Evolutionary conservation across 495 filamentous ascomycete species (phyloP).

Genomic region (Annulohypoxylon moriforme): DNA sequence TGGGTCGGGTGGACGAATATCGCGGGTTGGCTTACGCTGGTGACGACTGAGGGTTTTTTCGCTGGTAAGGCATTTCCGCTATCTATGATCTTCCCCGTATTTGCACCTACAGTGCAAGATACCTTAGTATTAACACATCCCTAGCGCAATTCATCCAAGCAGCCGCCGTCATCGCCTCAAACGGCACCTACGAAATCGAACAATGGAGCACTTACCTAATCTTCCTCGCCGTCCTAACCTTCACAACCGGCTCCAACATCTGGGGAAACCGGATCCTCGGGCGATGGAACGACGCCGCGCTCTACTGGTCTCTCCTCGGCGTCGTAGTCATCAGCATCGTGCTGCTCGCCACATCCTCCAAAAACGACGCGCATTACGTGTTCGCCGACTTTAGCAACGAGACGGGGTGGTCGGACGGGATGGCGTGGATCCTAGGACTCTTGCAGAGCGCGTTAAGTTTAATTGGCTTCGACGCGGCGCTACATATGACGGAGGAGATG

Average conservation of each 20-base stretch:
- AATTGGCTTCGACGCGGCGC: conserved; percentile 71
- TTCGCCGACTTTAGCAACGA: conserved; percentile 69
- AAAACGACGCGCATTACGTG: conserved; percentile 58
- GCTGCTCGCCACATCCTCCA: conserved; percentile 49
- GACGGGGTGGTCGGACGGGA: conserved; percentile 71
- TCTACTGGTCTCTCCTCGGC: conserved; percentile 53
- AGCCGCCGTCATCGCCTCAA: conserved; percentile 48
- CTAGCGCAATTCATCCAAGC: conserved; percentile 51
- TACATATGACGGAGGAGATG: conserved; percentile 69
- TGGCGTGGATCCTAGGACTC: conserved; percentile 71
- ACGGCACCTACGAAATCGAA: conserved; percentile 47
- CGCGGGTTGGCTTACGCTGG: conserved; percentile 54
- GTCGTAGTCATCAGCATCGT: conserved; percentile 55
- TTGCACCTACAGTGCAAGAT: too few species aligned
- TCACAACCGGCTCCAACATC: conserved; percentile 50
- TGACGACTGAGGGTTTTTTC: conserved; percentile 53
- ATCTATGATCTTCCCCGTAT: not conserved
- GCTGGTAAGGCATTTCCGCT: conserved; percentile 38
- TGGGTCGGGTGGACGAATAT: conserved; percentile 56
- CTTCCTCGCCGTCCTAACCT: conserved; percentile 48
- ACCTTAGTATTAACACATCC: conserved; percentile 8
- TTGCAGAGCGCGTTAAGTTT: conserved; percentile 71
- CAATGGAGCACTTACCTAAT: conserved; percentile 50
- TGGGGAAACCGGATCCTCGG: conserved; percentile 50
- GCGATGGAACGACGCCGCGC: conserved; percentile 51